These are phyloP conservation scores for Thalassiosira delicatula DNA, from an alignment of 352 stramenopile species.

Conservation along the genomic window DNA sequence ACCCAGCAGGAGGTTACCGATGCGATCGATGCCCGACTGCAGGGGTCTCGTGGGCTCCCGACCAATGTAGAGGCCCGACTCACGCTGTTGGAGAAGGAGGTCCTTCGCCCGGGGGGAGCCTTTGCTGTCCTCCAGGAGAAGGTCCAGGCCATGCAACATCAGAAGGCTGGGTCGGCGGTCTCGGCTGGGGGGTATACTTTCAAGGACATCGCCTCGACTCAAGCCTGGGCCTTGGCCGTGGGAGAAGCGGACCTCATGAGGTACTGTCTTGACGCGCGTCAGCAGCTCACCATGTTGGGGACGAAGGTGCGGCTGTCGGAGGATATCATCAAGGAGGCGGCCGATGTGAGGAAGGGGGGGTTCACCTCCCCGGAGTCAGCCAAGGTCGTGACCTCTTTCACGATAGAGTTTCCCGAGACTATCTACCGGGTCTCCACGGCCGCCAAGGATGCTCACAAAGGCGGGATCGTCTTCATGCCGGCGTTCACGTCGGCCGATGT, in stretches of 20 bases:
- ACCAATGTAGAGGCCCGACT: background rate
- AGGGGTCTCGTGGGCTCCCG: no score
- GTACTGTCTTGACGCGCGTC: background rate
- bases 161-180: background rate
- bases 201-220: conserved; percentile 2
- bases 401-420: background rate
- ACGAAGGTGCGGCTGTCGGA: background rate
- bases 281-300: background rate
- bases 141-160: background rate
- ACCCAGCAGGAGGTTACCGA: no score
- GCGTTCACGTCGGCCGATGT: no score
- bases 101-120: background rate
- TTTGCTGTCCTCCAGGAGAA: background rate
- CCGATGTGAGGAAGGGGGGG: background rate
- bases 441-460: background rate
- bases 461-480: background rate
- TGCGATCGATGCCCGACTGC: no score
- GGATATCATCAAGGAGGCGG: background rate
- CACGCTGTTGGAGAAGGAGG: background rate
- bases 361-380: background rate
- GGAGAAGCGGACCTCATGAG: background rate
- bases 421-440: background rate
- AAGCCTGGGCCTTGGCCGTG: background rate
- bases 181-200: conserved; percentile 1
- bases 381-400: background rate